Conservation (phyloP, 129 eudicot species). For the Smallanthus sonchifolius region DNA sequence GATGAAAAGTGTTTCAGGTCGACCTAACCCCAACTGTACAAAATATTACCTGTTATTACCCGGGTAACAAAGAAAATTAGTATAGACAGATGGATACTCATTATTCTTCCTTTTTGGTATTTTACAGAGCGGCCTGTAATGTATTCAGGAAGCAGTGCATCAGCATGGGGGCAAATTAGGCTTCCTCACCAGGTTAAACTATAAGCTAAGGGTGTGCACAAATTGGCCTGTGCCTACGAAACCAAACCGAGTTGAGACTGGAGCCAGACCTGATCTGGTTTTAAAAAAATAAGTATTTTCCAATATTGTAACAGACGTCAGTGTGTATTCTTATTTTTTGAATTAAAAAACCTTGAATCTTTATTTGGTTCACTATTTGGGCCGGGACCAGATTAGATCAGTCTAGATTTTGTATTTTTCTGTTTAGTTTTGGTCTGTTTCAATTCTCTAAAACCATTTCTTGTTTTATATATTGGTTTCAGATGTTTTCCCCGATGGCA, state of each 20-base stretch:
- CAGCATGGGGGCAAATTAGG: constrained; percentile 75
- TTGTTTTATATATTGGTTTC: constrained; percentile 5
- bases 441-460: neutral
- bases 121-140: constrained; percentile 71
- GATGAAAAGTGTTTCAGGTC: constrained; percentile 5
- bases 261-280: neutral
- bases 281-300: neutral
- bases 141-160: constrained; percentile 57
- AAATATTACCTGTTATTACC: neutral
- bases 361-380: neutral
- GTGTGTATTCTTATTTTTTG: neutral
- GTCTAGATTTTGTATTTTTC: neutral
- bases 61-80: neutral
- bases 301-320: neutral
- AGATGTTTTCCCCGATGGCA: constrained; percentile 40
- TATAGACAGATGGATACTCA: neutral
- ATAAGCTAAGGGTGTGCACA: neutral
- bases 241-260: too few relatives aligned
- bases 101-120: neutral
- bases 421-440: neutral
- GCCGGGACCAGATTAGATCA: neutral
- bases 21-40: neutral
- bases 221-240: neutral
- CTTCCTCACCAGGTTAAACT: constrained; percentile 79
- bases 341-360: neutral